Percentiles rank a stretch among this genome's conserved stretches.
phyloP scores from a whole-genome alignment of 208 protist genomes.

The Tritrichomonas musculus region DNA sequence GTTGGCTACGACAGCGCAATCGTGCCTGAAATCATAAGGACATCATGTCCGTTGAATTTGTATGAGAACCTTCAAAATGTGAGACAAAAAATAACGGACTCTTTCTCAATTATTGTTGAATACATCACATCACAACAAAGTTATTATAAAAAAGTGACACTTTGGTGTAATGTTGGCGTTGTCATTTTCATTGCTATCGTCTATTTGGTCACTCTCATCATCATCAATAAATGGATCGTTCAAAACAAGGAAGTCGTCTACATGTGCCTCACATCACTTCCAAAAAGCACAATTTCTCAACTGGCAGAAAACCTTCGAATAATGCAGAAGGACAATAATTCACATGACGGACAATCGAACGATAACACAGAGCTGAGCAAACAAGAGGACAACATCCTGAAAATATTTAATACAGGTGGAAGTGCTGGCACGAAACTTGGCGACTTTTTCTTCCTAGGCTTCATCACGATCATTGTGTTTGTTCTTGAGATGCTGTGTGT shows the following conservation, averaged over 20 bases:
- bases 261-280: background rate
- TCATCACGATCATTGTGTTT: too few relatives aligned
- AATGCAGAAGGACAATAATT: background rate
- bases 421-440: too few relatives aligned
- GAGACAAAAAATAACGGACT: background rate
- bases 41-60: too few relatives aligned
- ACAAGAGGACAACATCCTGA: too few relatives aligned
- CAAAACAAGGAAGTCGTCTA: background rate
- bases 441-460: too few relatives aligned
- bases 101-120: background rate
- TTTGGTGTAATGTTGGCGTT: background rate
- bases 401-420: too few relatives aligned
- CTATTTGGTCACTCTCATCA: background rate
- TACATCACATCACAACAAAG: background rate
- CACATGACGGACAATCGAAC: too few relatives aligned
- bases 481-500: too few relatives aligned
- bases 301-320: background rate
- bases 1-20: too few relatives aligned
- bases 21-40: too few relatives aligned
- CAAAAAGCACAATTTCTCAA: background rate
- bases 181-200: background rate
- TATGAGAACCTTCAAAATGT: too few relatives aligned
- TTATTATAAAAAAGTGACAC: background rate
- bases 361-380: too few relatives aligned
- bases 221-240: background rate